Conservation (phyloP, 805 yeast genomes). For the Debaryomyces hansenii region DNA sequence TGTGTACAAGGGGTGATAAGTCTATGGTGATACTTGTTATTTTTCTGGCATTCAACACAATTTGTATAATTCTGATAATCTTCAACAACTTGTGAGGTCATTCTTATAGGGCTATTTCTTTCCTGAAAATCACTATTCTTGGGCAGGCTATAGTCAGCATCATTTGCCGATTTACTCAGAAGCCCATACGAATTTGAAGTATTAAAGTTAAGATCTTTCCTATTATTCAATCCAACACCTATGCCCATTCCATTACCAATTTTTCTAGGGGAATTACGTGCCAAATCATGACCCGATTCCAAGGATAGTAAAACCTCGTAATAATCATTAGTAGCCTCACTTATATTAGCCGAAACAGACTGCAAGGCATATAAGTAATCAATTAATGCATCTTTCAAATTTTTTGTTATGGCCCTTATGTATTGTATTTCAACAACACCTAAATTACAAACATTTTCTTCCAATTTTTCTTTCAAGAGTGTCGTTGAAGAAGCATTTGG, state of each 20-base stretch:
- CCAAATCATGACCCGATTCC: slow-evolving; percentile 7
- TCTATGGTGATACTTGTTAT: slow-evolving; percentile 5
- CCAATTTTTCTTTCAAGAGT: slow-evolving; percentile 50
- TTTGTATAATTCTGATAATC: neutral
- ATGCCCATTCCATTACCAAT: slow-evolving; percentile 1
- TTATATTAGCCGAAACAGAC: slow-evolving; percentile 22
- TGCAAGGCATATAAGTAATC: slow-evolving; percentile 42
- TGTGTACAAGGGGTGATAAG: slow-evolving; percentile 13
- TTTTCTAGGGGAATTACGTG: slow-evolving; percentile 8
- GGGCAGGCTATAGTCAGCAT: slow-evolving; percentile 1
- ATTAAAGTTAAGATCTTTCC: neutral
- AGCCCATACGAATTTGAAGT: neutral
- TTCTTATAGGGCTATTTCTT: slow-evolving; percentile 5
- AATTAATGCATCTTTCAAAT: slow-evolving; percentile 44
- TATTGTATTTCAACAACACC: slow-evolving; percentile 55
- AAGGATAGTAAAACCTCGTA: slow-evolving; percentile 8
- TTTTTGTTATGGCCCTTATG: slow-evolving; percentile 44
- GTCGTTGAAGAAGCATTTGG: slow-evolving; percentile 43
- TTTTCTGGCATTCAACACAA: slow-evolving; percentile 8
- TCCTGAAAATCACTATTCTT: neutral
- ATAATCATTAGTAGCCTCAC: slow-evolving; percentile 21
- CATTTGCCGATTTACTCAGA: slow-evolving; percentile 2
- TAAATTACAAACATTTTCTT: slow-evolving; percentile 50
- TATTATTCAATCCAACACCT: neutral
- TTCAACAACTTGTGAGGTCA: slow-evolving; percentile 1